Conservation (phyloP, 1,139 yeast genomes). For the Petasospora rhodanensis region DNA sequence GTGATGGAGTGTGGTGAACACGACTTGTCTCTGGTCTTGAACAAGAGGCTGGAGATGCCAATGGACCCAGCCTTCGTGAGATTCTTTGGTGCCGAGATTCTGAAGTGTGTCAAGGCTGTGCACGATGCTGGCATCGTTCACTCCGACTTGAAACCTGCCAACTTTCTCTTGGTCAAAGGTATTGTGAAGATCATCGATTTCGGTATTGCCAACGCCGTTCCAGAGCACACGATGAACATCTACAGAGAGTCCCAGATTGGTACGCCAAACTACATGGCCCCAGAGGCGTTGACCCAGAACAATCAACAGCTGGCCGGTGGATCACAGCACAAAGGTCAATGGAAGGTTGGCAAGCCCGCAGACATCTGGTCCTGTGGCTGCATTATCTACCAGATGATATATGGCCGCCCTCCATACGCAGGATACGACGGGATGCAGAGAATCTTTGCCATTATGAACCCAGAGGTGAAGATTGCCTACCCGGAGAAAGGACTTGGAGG, state of each 20-base stretch:
- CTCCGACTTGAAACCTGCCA: slow-evolving; percentile 94
- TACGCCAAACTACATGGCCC: slow-evolving; percentile 97
- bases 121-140: slow-evolving; percentile 89
- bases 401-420: slow-evolving; percentile 91
- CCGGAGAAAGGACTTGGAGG: slow-evolving; percentile 62
- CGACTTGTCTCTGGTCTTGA: slow-evolving; percentile 80
- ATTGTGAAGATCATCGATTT: slow-evolving; percentile 85
- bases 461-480: slow-evolving; percentile 70
- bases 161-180: slow-evolving; percentile 84
- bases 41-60: slow-evolving; percentile 47
- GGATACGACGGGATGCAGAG: slow-evolving; percentile 74
- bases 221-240: slow-evolving; percentile 86
- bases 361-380: slow-evolving; percentile 99
- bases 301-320: slow-evolving; percentile 26
- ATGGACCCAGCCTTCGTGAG: slow-evolving; percentile 77
- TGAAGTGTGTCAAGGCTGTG: slow-evolving; percentile 82
- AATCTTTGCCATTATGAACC: slow-evolving; percentile 81
- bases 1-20: slow-evolving; percentile 97
- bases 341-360: slow-evolving; percentile 94
- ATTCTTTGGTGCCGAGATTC: slow-evolving; percentile 74
- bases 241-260: slow-evolving; percentile 92
- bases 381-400: slow-evolving; percentile 90
- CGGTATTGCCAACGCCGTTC: slow-evolving; percentile 93
- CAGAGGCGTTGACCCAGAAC: slow-evolving; percentile 73
- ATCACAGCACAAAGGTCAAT: slow-evolving; percentile 38